Percentiles rank a stretch among this genome's conserved stretches.
phyloP scores from a whole-genome alignment of 208 protist genomes.

The Balamuthia mandrillaris region DNA sequence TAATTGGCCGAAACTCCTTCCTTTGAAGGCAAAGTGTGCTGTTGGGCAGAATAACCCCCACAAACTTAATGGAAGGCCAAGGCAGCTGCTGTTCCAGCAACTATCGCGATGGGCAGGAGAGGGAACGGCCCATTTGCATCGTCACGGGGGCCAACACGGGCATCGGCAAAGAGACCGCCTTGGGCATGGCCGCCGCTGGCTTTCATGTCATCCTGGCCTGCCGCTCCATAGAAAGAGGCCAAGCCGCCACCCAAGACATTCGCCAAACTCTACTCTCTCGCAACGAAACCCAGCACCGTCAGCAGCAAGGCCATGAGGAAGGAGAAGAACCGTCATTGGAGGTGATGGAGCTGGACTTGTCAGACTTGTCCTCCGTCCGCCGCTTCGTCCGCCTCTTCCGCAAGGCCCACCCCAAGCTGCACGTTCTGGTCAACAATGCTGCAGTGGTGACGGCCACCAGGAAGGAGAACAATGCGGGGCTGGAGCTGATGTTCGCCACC shows the following conservation, averaged over 20 bases:
- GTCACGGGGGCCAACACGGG: constrained; percentile 20
- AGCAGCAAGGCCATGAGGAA: not conserved
- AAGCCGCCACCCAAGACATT: not conserved
- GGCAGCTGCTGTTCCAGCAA: too few relatives aligned
- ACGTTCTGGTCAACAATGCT: constrained; percentile 16
- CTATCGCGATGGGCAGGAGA: too few relatives aligned
- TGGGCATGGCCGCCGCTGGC: not conserved
- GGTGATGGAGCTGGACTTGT: constrained; percentile 9
- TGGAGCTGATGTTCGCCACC: constrained; percentile 33
- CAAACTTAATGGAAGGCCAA: too few relatives aligned
- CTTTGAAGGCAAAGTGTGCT: too few relatives aligned
- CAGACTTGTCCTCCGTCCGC: constrained; percentile 9
- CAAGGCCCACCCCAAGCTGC: not conserved
- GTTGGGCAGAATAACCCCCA: too few relatives aligned
- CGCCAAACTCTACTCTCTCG: not conserved
- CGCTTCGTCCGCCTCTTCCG: not conserved
- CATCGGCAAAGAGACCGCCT: constrained; percentile 22
- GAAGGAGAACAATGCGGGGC: not conserved
- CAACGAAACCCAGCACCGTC: not conserved
- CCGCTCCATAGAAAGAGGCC: not conserved
- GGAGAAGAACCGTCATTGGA: not conserved
- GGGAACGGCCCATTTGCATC: too few relatives aligned
- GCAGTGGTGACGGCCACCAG: not conserved
- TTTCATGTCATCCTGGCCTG: constrained; percentile 6
- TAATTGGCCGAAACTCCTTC: too few relatives aligned